Conservation (phyloP, 495 filamentous ascomycete species). For the Hypoxylon intermedium region DNA sequence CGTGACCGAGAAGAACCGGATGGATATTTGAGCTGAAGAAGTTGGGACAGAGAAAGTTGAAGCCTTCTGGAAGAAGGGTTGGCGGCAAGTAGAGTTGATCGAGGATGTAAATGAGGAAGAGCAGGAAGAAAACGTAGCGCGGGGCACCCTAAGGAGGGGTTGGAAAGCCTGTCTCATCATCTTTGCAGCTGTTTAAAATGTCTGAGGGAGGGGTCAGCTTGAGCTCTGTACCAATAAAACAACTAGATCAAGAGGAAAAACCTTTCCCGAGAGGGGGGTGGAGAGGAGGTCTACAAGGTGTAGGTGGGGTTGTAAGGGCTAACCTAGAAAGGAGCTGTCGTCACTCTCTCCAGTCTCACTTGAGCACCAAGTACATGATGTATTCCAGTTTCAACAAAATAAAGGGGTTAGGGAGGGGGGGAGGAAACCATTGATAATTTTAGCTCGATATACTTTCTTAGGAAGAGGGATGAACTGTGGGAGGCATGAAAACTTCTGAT, state of each 20-base stretch:
- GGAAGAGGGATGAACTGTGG: too few species aligned
- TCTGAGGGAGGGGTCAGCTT: constrained; percentile 37
- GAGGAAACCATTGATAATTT: too few species aligned
- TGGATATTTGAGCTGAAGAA: constrained; percentile 25
- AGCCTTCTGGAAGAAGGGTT: constrained; percentile 29
- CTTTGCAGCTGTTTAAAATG: constrained; percentile 27
- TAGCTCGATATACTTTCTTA: too few species aligned
- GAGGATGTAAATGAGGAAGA: constrained; percentile 35
- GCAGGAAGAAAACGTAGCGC: constrained; percentile 39
- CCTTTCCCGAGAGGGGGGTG: constrained; percentile 18
- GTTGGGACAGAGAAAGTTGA: constrained; percentile 20
- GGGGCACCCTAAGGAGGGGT: constrained; percentile 41
- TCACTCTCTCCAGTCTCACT: constrained; percentile 2
- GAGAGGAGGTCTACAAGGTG: background rate
- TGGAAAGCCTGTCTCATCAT: constrained; percentile 40
- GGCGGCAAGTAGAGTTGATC: constrained; percentile 18
- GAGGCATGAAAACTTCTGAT: too few species aligned
- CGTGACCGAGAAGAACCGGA: constrained; percentile 67
- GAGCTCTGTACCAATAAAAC: constrained; percentile 30
- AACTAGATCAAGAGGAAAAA: constrained; percentile 11
- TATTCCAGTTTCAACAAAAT: too few species aligned
- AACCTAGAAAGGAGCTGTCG: constrained; percentile 19
- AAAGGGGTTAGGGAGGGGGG: too few species aligned
- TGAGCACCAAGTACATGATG: background rate
- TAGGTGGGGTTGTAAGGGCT: background rate